phyloP scores from a whole-genome alignment of 257 asterid genomes.

The Lycium ferocissimum region DNA sequence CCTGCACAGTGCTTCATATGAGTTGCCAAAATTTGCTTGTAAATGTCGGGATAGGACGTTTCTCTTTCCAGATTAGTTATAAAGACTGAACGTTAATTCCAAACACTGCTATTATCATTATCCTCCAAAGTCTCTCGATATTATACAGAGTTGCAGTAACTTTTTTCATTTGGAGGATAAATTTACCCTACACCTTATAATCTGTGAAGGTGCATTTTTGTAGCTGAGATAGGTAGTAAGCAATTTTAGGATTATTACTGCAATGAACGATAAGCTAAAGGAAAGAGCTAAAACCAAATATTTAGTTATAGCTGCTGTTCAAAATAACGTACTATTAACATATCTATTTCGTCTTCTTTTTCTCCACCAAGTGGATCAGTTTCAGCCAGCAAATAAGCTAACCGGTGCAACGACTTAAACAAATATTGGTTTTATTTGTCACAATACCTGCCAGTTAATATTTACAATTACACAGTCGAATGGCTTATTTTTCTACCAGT shows the following conservation, averaged over 20 bases:
- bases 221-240: background rate
- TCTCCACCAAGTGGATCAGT: background rate
- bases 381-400: background rate
- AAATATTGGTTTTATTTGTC: background rate
- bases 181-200: background rate
- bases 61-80: background rate
- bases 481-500: slow-evolving; percentile 7
- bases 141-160: background rate
- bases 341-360: background rate
- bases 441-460: slow-evolving; percentile 10
- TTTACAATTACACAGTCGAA: slow-evolving; percentile 22
- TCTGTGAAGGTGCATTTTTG: background rate
- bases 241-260: background rate
- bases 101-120: background rate
- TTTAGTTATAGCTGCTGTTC: background rate
- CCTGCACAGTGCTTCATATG: background rate
- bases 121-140: background rate
- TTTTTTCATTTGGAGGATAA: background rate
- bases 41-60: background rate
- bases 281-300: background rate
- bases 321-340: background rate
- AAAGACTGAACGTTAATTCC: background rate
- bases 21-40: background rate
- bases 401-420: background rate
- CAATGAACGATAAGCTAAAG: background rate